phyloP scores from a whole-genome alignment of 331 rosid genomes.

The Pyrus hybrid region DNA sequence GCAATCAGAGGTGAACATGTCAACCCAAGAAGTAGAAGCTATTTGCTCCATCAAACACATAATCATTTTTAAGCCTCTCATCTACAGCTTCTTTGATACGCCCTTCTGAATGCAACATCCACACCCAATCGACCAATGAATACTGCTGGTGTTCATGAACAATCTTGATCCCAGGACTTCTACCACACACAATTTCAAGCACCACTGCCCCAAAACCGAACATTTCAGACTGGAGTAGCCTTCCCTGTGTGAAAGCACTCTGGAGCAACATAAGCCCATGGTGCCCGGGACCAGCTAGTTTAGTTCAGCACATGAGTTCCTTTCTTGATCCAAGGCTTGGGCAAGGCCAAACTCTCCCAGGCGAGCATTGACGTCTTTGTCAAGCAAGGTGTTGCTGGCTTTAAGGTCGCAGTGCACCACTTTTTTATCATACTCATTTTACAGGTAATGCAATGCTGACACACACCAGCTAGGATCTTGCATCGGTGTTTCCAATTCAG shows the following conservation, averaged over 20 bases:
- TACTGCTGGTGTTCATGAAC: conserved; percentile 1
- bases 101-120: conserved; percentile 39
- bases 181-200: conserved; percentile 38
- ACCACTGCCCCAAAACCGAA: conserved; percentile 49
- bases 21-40: conserved; percentile 40
- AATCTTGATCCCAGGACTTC: conserved; percentile 24
- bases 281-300: conserved; percentile 35
- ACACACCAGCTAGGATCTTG: conserved; percentile 38
- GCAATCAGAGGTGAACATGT: conserved; percentile 43
- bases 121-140: conserved; percentile 48
- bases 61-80: conserved; percentile 9
- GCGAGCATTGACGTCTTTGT: conserved; percentile 38
- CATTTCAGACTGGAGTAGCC: conserved; percentile 53
- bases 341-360: conserved; percentile 55
- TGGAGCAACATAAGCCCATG: conserved; percentile 45
- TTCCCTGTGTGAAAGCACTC: conserved; percentile 53
- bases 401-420: conserved; percentile 46
- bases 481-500: conserved; percentile 31
- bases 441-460: conserved; percentile 44
- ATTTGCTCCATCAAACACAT: conserved; percentile 29
- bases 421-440: conserved; percentile 38
- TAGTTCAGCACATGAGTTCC: conserved; percentile 46
- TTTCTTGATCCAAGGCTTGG: conserved; percentile 37
- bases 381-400: conserved; percentile 39
- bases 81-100: conserved; percentile 32